Percentiles rank a stretch among this genome's conserved stretches.
Conservation (phyloP, 83 land plant genomes). For the Isoetes engelmannii region DNA sequence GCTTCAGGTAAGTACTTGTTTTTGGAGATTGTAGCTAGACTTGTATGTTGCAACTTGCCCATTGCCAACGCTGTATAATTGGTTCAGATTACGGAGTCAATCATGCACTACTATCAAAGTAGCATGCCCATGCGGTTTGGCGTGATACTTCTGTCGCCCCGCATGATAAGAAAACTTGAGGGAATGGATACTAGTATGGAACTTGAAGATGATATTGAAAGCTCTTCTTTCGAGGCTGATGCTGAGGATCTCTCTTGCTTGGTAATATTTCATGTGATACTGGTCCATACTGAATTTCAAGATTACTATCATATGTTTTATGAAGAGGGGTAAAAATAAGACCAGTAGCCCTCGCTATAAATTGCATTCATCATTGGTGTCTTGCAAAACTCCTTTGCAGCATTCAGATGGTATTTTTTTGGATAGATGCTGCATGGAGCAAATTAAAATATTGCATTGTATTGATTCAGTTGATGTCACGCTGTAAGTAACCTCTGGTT, state of each 20-base stretch:
- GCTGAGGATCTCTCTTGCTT: neutral
- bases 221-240: neutral
- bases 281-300: too few species aligned
- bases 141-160: slow-evolving; percentile 60
- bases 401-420: too few species aligned
- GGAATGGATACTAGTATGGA: slow-evolving; percentile 42
- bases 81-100: slow-evolving; percentile 55
- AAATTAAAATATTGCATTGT: too few species aligned
- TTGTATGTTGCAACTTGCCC: neutral
- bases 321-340: too few species aligned
- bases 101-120: slow-evolving; percentile 51
- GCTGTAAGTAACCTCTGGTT: too few species aligned
- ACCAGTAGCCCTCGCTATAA: too few species aligned
- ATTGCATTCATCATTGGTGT: too few species aligned
- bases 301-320: too few species aligned
- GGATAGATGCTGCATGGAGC: too few species aligned
- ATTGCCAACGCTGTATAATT: slow-evolving; percentile 8
- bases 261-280: neutral
- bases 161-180: slow-evolving; percentile 37
- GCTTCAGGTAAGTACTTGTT: slow-evolving; percentile 46
- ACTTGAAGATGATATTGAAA: slow-evolving; percentile 5
- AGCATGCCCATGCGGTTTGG: slow-evolving; percentile 92
- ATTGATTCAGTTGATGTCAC: too few species aligned
- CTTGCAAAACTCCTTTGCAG: too few species aligned
- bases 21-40: slow-evolving; percentile 3